A percentile compares a stretch with the other conserved stretches of the same genome.
phyloP scores from a whole-genome alignment of 2,329 filamentous ascomycete genomes.

The Thermothelomyces thermophilus region DNA sequence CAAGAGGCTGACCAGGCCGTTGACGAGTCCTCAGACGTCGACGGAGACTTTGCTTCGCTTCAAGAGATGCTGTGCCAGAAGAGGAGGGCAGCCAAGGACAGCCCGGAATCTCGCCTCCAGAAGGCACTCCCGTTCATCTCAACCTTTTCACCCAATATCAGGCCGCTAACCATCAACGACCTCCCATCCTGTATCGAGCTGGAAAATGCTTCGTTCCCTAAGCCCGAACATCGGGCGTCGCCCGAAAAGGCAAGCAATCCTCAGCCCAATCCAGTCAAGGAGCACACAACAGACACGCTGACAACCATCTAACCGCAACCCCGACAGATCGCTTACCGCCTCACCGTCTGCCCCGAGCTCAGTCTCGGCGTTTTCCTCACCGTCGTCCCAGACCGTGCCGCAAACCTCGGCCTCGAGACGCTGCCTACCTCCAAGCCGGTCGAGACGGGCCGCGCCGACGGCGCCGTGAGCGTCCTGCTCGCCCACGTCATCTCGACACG shows the following conservation, averaged over 20 bases:
- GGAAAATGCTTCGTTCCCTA: conserved; percentile 47
- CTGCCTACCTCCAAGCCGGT: conserved; percentile 49
- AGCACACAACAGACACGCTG: background rate
- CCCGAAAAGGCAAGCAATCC: conserved; percentile 45
- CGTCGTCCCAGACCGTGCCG: conserved; percentile 39
- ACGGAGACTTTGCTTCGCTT: conserved; percentile 28
- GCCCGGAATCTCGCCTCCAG: conserved; percentile 33
- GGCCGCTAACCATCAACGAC: conserved; percentile 62
- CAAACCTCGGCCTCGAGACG: conserved; percentile 47
- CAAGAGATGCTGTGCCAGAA: conserved; percentile 37
- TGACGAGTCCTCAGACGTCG: conserved; percentile 28
- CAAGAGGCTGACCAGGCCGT: conserved; percentile 21
- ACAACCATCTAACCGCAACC: background rate
- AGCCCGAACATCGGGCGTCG: conserved; percentile 44
- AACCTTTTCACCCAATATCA: conserved; percentile 63
- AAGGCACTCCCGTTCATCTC: conserved; percentile 43
- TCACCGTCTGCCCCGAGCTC: conserved; percentile 67
- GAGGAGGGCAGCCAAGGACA: conserved; percentile 32
- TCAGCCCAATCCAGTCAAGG: background rate
- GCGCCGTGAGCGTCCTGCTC: conserved; percentile 56
- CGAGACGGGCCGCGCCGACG: conserved; percentile 52
- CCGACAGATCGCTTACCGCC: conserved; percentile 65
- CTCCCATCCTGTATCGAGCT: conserved; percentile 52
- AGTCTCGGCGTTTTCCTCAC: conserved; percentile 75
- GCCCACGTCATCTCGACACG: conserved; percentile 74